Evolutionary conservation across 179 eudicot species (phyloP).

Genomic region (Kewa caespitosa): DNA sequence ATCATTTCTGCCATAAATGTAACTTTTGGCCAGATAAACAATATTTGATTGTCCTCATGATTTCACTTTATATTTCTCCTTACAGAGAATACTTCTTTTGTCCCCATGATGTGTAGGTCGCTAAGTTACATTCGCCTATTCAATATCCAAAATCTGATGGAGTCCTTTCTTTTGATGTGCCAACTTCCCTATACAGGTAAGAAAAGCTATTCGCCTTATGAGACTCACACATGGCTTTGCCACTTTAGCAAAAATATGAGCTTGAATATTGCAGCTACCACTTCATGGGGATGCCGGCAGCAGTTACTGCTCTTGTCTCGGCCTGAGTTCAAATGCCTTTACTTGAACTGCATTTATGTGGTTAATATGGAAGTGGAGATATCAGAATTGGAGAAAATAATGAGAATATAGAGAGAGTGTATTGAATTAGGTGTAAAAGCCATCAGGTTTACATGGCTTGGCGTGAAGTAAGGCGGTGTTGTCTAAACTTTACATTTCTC

Average conservation of each 20-base stretch:
- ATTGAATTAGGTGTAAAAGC: not conserved
- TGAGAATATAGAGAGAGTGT: not conserved
- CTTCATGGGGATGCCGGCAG: no score
- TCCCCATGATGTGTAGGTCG: conserved; percentile 47
- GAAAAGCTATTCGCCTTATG: not conserved
- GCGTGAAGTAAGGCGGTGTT: not conserved
- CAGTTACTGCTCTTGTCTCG: not conserved
- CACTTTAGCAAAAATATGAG: not conserved
- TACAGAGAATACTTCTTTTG: not conserved
- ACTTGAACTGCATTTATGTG: not conserved
- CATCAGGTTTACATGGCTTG: not conserved
- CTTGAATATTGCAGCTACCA: not conserved
- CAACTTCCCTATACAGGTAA: conserved; percentile 91
- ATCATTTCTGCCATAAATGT: no score
- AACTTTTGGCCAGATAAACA: not conserved
- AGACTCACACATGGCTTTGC: not conserved
- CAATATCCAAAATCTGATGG: conserved; percentile 91
- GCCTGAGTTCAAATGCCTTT: not conserved
- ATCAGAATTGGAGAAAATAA: not conserved
- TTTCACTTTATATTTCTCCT: not conserved
- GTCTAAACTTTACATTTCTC: not conserved
- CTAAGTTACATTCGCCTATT: conserved; percentile 63
- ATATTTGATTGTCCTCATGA: not conserved
- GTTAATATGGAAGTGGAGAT: not conserved
- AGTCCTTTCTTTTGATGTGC: conserved; percentile 73